phyloP scores from a whole-genome alignment of 768 basidiomycete genomes.

The Amylocystis lapponica region DNA sequence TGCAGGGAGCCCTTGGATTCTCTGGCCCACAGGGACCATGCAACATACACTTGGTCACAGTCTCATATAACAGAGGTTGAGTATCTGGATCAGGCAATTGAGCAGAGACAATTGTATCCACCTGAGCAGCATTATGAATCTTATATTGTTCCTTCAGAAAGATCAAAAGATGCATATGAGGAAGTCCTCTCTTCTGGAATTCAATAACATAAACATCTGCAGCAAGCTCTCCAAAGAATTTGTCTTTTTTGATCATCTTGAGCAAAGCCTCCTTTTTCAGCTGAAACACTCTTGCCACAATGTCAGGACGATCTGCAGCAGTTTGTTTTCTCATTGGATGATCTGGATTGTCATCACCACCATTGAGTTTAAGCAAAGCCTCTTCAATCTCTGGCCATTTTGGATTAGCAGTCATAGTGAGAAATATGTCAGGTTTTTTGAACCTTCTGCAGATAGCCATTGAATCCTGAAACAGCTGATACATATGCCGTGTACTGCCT shows the following conservation, averaged over 20 bases:
- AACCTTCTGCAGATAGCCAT: conserved; percentile 38
- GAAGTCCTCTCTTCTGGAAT: conserved; percentile 53
- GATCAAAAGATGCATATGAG: conserved; percentile 48
- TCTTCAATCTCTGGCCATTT: conserved; percentile 40
- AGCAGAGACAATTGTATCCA: conserved; percentile 38
- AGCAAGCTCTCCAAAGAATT: conserved; percentile 36
- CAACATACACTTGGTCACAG: conserved; percentile 37
- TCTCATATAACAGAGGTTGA: conserved; percentile 34
- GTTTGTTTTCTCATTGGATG: no score
- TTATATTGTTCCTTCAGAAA: conserved; percentile 31
- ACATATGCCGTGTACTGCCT: conserved; percentile 40
- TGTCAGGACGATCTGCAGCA: conserved; percentile 39
- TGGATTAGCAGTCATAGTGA: conserved; percentile 51
- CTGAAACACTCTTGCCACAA: conserved; percentile 41
- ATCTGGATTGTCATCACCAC: conserved; percentile 11
- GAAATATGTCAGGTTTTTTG: conserved; percentile 37
- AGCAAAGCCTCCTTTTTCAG: conserved; percentile 31
- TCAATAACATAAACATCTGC: conserved; percentile 49
- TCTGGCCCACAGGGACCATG: conserved; percentile 48
- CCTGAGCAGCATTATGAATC: conserved; percentile 27
- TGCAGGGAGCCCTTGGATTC: no score
- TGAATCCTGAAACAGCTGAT: conserved; percentile 37
- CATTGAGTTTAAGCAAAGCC: conserved; percentile 23
- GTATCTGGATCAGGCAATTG: conserved; percentile 35
- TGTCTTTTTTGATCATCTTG: conserved; percentile 30